Conservation (phyloP, 352 stramenopile species). For the Salisapilia sapeloensis region DNA sequence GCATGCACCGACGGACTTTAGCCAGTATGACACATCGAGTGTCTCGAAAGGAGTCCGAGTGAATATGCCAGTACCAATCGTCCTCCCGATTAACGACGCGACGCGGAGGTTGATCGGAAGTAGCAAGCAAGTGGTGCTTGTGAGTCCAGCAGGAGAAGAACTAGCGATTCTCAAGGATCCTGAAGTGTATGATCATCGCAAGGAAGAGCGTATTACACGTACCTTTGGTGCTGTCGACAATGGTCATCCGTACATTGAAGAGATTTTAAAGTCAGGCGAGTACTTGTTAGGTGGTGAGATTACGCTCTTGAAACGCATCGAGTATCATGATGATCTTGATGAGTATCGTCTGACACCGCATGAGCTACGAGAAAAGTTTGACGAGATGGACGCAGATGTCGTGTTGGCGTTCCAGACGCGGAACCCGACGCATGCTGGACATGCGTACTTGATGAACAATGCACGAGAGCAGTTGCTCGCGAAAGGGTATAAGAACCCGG, state of each 20-base stretch:
- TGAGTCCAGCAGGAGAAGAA: constrained; percentile 87
- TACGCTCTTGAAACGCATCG: constrained; percentile 88
- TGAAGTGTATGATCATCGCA: constrained; percentile 93
- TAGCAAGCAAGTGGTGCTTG: constrained; percentile 79
- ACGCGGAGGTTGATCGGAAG: constrained; percentile 83
- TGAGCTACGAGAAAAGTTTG: constrained; percentile 89
- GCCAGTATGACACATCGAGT: constrained; percentile 72
- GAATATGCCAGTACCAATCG: constrained; percentile 95
- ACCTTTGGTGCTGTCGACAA: constrained; percentile 95
- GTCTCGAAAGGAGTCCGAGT: constrained; percentile 80
- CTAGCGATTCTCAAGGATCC: constrained; percentile 88
- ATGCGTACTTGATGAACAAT: constrained; percentile 97
- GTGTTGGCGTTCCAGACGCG: constrained; percentile 97
- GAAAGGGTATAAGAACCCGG: constrained; percentile 90
- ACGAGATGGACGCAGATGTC: constrained; percentile 90
- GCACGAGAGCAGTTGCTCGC: constrained; percentile 88
- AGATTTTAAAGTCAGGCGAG: constrained; percentile 91
- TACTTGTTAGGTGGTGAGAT: constrained; percentile 94
- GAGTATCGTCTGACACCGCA: constrained; percentile 89
- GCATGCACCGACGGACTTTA: constrained; percentile 84
- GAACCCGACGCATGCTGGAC: constrained; percentile 95
- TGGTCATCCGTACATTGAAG: constrained; percentile 92
- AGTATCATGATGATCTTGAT: constrained; percentile 96
- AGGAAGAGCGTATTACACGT: constrained; percentile 96
- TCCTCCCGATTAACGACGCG: constrained; percentile 87